Base-by-base conservation (phyloP, 768 basidiomycete species). In the Psilocybe sp. region DNA sequence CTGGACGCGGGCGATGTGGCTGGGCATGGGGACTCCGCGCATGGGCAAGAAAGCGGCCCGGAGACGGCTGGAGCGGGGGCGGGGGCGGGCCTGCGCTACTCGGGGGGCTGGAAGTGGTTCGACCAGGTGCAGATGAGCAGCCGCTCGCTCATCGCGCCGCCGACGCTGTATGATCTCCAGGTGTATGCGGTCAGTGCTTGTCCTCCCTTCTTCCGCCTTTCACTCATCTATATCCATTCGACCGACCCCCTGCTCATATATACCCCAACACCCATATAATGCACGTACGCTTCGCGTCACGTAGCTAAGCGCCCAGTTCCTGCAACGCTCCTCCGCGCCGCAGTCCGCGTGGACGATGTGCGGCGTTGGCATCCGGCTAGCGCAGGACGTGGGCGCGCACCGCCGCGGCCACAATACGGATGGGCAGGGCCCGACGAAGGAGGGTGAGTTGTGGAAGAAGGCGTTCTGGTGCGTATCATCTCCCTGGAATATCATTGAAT, bases 321-420 rank as follows among this genome's bases (percentile, higher is more conserved):
- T 79, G 13, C 73, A 73, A 52, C 77, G 75, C 3, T 72, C 74
- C 5, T 77, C 74, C 0, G 71, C 74, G 0, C 78, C 77, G 3
- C 79, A 81, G 48, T 71, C 74, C 15, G 73, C 71, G 41, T 88
- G 86, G 87, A 76, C 75, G 19, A 59, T 82, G 13, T 70, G 80
- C 33, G 84, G 85, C 1, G 68, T 86, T 32, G 82, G 81, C 28
- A 72, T 90, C 33, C 79, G 86, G 8, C 66, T 82, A 28, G 79
- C 82, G 1, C 81, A 87, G 60, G 88, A 90, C 51, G 79, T 87
- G 28, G 81, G 89, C 20, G 82, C 80, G 1, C 88, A 90, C 60
- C 62, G 72, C 32, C 49, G 53, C 4, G 23, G 23, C 4, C 23
- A 28, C 7, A 28, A 28, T 7, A 51, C 60, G 35, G 59, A 45